Evolutionary conservation across 192 early-diverging fungal species (phyloP).

Genomic region (Nowakowskiella sp.): DNA sequence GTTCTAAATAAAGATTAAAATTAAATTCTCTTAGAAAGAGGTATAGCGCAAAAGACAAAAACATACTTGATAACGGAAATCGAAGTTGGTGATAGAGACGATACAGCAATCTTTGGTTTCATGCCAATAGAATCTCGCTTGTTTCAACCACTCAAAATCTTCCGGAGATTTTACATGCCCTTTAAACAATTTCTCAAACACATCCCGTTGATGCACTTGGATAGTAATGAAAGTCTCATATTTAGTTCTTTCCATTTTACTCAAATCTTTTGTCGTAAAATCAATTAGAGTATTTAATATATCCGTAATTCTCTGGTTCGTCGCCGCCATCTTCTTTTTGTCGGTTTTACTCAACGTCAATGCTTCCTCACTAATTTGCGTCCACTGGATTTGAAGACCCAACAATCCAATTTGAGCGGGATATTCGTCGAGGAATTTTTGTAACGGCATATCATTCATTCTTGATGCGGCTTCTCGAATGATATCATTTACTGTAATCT

Average conservation of each 20-base stretch:
- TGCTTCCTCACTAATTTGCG: conserved; percentile 51
- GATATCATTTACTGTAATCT: conserved; percentile 51
- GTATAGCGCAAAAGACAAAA: no score
- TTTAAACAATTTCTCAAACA: conserved; percentile 57
- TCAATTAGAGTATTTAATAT: conserved; percentile 54
- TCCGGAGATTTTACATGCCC: conserved; percentile 48
- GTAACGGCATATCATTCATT: conserved; percentile 50
- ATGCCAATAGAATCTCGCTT: conserved; percentile 61
- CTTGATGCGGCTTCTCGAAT: conserved; percentile 47
- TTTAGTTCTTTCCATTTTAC: conserved; percentile 56
- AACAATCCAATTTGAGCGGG: conserved; percentile 56
- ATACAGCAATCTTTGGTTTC: conserved; percentile 61
- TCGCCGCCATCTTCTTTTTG: conserved; percentile 56
- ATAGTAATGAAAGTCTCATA: conserved; percentile 63
- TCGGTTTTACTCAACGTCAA: conserved; percentile 46
- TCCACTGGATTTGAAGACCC: conserved; percentile 57
- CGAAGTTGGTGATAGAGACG: conserved; percentile 57
- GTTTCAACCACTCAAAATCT: conserved; percentile 60
- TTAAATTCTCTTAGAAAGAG: no score
- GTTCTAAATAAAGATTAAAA: no score
- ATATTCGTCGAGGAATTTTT: conserved; percentile 60
- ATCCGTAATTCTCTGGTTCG: conserved; percentile 49
- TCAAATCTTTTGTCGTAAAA: conserved; percentile 52
- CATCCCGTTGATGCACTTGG: conserved; percentile 60
- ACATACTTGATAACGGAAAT: conserved; percentile 59